Base-by-base conservation (phyloP, 106 monocot species). In the Dendrobium chrysotoxum region DNA sequence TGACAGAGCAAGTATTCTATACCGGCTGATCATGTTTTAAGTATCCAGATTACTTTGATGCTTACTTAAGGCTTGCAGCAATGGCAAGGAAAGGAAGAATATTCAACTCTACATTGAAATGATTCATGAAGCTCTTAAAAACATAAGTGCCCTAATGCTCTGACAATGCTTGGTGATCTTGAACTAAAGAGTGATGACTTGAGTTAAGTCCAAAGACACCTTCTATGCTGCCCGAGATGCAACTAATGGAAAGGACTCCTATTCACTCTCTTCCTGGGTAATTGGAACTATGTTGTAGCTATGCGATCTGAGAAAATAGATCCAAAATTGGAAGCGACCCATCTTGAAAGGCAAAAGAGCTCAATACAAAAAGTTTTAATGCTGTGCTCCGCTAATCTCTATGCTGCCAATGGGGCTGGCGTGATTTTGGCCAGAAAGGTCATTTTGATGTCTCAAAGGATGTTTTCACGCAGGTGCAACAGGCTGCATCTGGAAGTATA, bases 381-480 rank as follows among this genome's bases (percentile, higher is more conserved):
- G 81, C 77, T 84, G 53, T 89, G 78, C 77, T 89, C 86, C 54
- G 87, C 89, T 41, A 99, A 95, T 79, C 70, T 99, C 41, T 99
- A 95, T 86, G 99, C 95, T 78, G 99, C 99, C 41, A 99, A 99
- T 90, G 99, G 99, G 83, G 88, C 95, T 86, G 95, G 93, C 47
- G 84, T 95, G 82, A 84, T 99, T 39, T 83, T 95, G 77, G 95
- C 99, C 95, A 95, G 83, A 99, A 95, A 85, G 95, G 93, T 65
- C 95, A 88, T 28, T 95, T 93, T 86, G 95, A 95, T 81, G 90
- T 99, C 47, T 86, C 99, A 40, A 99, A 99, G 84, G 99, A 99
- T 83, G 82, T 99, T 71, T 99, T 99, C 83, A 93, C 95, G 7
- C 95, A 99, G 93, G 95, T 99, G 42, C 99, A 99, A 88, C 95